Base-by-base conservation (phyloP, 2,329 filamentous ascomycete species). In the Geosmithia putterillii region DNA sequence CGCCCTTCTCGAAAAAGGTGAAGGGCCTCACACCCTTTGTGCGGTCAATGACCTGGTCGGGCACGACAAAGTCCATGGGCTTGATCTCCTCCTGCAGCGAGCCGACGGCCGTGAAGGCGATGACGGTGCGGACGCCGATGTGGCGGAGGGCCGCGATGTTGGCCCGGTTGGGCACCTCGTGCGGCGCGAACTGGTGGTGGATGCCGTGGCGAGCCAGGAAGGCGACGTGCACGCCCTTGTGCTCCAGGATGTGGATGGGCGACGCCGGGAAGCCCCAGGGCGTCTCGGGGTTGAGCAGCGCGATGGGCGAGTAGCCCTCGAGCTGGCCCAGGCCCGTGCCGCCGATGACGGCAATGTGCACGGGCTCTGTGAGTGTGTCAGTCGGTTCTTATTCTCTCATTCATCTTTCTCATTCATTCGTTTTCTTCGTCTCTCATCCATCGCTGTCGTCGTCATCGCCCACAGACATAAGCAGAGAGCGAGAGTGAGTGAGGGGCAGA, bases 81-180 rank as follows among this genome's bases (percentile, higher is more conserved):
- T 85, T 86, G 62, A 98, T 90, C 57, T 87, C 78, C 69, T 95
- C 92, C 60, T 84, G 86, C 59, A 98, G 70, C 56, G 83, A 90
- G 48, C 92, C 92, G 45, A 98, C 92, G 41, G 92, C 92, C 50
- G 83, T 90, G 70, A 98, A 98, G 50, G 90, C 88, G 58, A 98
- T 86, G 60, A 96, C 78, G 59, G 80, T 85, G 56, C 89, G 81
- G 39, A 96, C 92, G 51, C 92, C 92, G 47, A 98, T 73, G 54
- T 78, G 81, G 51, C 92, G 82, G 49, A 98, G 73, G n/a, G 92
- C 92, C n/a, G 92, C 90, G 56, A 98, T 94, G 70, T 96, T 98
- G 64, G 92, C 92, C 50, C 86, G 86, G 51, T 81, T 78, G 46
- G 89, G 88, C n/a, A 98, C 85, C 66, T 98, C 92, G 59, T 95